phyloP scores from a whole-genome alignment of 192 early-diverging fungal genomes.

The Thamnidium elegans region DNA sequence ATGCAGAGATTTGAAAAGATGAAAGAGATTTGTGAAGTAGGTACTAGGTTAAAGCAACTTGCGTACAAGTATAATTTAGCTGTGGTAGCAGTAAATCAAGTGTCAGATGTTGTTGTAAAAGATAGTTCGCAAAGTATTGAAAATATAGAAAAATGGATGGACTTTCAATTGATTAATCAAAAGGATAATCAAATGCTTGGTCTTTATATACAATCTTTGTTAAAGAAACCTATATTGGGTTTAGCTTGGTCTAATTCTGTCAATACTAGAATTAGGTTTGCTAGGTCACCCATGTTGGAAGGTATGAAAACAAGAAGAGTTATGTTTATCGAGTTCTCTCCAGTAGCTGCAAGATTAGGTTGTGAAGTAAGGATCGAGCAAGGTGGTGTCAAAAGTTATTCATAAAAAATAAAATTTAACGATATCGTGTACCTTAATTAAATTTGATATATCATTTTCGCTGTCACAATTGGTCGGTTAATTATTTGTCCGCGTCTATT shows the following conservation, averaged over 20 bases:
- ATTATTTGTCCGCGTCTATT: no score
- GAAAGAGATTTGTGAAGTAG: constrained; percentile 56
- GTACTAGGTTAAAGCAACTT: constrained; percentile 56
- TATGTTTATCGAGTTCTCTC: constrained; percentile 29
- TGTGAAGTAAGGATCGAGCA: constrained; percentile 19
- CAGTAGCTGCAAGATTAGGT: constrained; percentile 10
- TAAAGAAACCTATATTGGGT: constrained; percentile 70
- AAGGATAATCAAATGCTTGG: not conserved
- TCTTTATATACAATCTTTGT: constrained; percentile 31
- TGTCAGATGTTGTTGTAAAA: constrained; percentile 46
- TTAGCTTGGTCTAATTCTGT: constrained; percentile 72
- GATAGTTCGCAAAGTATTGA: constrained; percentile 17
- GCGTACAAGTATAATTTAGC: constrained; percentile 61
- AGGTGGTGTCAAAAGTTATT: constrained; percentile 5
- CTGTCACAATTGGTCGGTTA: no score
- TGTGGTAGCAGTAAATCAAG: constrained; percentile 84
- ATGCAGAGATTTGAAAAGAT: constrained; percentile 39
- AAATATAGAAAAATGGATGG: constrained; percentile 23
- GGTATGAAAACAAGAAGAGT: constrained; percentile 16
- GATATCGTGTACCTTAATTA: no score
- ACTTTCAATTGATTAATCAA: constrained; percentile 22
- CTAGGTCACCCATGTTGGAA: constrained; percentile 27
- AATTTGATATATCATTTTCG: no score
- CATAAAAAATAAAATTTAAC: no score
- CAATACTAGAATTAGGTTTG: constrained; percentile 62